Evolutionary conservation across 805 yeast species (phyloP).

Genomic region (Metschnikowia picachoensis): DNA sequence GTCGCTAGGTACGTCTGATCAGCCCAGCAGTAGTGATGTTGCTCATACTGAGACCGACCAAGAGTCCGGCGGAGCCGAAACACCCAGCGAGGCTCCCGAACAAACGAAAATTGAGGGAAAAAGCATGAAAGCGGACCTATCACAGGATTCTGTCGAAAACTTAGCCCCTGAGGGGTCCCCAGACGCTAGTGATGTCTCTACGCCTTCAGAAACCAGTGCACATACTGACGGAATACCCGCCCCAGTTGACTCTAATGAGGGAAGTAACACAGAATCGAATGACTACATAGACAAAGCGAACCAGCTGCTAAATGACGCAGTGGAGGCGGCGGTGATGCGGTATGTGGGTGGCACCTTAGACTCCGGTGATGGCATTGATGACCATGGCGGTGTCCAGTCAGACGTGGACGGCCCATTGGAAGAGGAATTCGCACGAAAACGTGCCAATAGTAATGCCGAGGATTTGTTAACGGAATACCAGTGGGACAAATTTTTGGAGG

Average conservation of each 20-base stretch:
- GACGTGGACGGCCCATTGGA: constrained; percentile 12
- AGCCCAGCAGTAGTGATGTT: neutral
- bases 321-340: constrained; percentile 75
- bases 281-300: constrained; percentile 25
- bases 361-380: constrained; percentile 9
- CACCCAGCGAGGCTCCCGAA: neutral
- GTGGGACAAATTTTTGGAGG: constrained; percentile 39
- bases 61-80: neutral
- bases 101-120: neutral
- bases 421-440: constrained; percentile 13
- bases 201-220: too few species aligned
- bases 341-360: constrained; percentile 64
- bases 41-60: neutral
- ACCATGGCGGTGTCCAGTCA: neutral
- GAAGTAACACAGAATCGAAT: constrained; percentile 2
- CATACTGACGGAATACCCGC: too few species aligned
- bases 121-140: neutral
- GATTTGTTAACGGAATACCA: constrained; percentile 51
- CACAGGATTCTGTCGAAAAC: too few species aligned
- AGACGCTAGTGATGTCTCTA: too few species aligned
- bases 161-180: too few species aligned
- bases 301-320: constrained; percentile 48
- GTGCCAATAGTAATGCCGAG: constrained; percentile 23
- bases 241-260: neutral
- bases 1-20: constrained; percentile 30